phyloP scores from a whole-genome alignment of 2,329 filamentous ascomycete genomes.

The Fusarium sp. region DNA sequence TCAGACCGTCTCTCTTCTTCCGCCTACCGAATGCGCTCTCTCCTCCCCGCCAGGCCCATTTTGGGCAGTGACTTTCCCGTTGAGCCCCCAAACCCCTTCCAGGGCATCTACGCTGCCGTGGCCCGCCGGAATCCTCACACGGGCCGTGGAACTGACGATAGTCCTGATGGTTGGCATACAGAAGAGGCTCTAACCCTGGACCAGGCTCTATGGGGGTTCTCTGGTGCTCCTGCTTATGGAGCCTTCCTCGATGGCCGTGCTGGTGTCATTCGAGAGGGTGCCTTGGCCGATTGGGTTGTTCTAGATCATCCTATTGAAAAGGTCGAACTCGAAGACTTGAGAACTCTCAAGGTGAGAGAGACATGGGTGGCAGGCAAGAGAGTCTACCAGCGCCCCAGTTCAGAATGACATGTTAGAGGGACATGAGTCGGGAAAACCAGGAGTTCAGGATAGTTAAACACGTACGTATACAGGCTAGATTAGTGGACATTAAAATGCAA shows the following conservation, averaged over 20 bases:
- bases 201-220: conserved; percentile 72
- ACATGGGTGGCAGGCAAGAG: conserved; percentile 73
- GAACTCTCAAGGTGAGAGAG: conserved; percentile 67
- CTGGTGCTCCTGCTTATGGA: conserved; percentile 66
- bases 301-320: conserved; percentile 66
- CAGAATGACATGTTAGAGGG: not conserved
- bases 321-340: conserved; percentile 62
- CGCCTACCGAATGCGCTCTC: conserved; percentile 74
- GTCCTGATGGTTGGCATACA: conserved; percentile 65
- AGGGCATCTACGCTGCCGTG: conserved; percentile 76
- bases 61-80: conserved; percentile 79
- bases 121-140: conserved; percentile 69
- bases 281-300: conserved; percentile 78
- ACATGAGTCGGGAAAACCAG: not conserved
- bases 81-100: conserved; percentile 74
- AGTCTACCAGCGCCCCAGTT: conserved; percentile 51
- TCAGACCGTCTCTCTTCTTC: conserved; percentile 61
- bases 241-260: conserved; percentile 68
- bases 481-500: conserved; percentile 4
- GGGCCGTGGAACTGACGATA: conserved; percentile 59
- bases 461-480: not conserved
- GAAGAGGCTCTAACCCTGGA: conserved; percentile 68
- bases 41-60: conserved; percentile 64
- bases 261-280: conserved; percentile 68
- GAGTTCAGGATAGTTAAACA: not conserved